Conservation (phyloP, 495 filamentous ascomycete species). For the Penicillium ochrochloron region DNA sequence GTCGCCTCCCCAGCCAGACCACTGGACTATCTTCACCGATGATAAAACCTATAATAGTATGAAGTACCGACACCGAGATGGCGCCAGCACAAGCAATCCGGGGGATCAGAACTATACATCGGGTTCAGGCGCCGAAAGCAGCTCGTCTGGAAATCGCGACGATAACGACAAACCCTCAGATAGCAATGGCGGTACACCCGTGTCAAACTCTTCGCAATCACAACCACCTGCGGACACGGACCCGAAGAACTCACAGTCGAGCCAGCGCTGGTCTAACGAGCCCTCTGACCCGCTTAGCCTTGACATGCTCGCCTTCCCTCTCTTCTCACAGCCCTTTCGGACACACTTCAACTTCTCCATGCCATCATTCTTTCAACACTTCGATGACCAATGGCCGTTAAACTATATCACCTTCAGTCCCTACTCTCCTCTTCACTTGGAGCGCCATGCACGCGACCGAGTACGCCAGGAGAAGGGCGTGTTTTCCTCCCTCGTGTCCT, state of each 20-base stretch:
- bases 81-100: slow-evolving; percentile 18
- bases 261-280: slow-evolving; percentile 10
- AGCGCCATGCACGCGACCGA: slow-evolving; percentile 40
- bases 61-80: slow-evolving; percentile 25
- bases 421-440: slow-evolving; percentile 58
- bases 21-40: slow-evolving; percentile 44
- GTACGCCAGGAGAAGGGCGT: slow-evolving; percentile 36
- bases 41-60: slow-evolving; percentile 34
- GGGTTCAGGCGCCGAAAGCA: slow-evolving; percentile 15
- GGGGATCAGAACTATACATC: slow-evolving; percentile 22
- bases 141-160: slow-evolving; percentile 12
- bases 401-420: slow-evolving; percentile 49
- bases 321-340: not conserved
- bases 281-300: slow-evolving; percentile 37
- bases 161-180: slow-evolving; percentile 14
- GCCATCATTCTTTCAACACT: slow-evolving; percentile 35
- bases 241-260: slow-evolving; percentile 15
- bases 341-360: slow-evolving; percentile 18
- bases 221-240: slow-evolving; percentile 24
- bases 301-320: slow-evolving; percentile 38
- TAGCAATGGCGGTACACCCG: slow-evolving; percentile 10
- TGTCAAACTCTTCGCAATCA: slow-evolving; percentile 15
- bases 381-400: slow-evolving; percentile 43
- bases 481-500: slow-evolving; percentile 46
- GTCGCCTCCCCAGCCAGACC: slow-evolving; percentile 34